A percentile compares a stretch with the other conserved stretches of the same genome.
Conservation (phyloP, 345 rosid genomes). For the Bruguiera sexangula region DNA sequence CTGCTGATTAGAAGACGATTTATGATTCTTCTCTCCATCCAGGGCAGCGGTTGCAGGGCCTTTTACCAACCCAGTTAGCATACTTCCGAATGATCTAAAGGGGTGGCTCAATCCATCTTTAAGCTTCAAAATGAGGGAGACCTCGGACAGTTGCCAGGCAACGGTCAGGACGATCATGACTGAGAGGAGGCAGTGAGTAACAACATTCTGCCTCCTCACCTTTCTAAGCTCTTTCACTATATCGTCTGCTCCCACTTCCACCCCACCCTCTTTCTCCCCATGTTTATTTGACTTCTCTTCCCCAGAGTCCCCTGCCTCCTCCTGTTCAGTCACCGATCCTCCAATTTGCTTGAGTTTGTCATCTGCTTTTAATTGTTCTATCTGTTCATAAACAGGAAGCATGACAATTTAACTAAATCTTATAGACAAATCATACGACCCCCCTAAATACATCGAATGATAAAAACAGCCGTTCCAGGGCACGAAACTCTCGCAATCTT, state of each 20-base stretch:
- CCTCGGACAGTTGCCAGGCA: conserved; percentile 78
- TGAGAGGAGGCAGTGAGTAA: conserved; percentile 70
- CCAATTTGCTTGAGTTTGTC: conserved; percentile 5
- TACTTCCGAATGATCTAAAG: conserved; percentile 46
- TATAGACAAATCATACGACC: too few species aligned
- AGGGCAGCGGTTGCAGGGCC: neutral
- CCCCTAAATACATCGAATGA: too few species aligned
- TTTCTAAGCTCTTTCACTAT: conserved; percentile 53
- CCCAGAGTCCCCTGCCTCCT: conserved; percentile 16
- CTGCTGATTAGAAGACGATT: conserved; percentile 9
- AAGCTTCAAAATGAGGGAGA: conserved; percentile 52
- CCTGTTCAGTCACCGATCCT: conserved; percentile 5
- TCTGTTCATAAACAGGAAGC: conserved; percentile 19
- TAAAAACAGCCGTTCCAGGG: too few species aligned
- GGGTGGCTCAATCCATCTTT: conserved; percentile 64
- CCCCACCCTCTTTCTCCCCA: conserved; percentile 1
- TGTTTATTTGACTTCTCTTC: neutral
- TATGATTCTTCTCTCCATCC: conserved; percentile 11
- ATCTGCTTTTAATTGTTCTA: conserved; percentile 42
- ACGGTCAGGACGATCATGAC: conserved; percentile 58
- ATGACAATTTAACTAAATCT: too few species aligned
- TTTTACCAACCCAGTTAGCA: conserved; percentile 44
- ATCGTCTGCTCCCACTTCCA: conserved; percentile 29
- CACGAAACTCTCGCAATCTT: too few species aligned
- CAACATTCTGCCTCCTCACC: conserved; percentile 60